Evolutionary conservation across 2,329 filamentous ascomycete species (phyloP).

Genomic region (Emmonsia crescens): DNA sequence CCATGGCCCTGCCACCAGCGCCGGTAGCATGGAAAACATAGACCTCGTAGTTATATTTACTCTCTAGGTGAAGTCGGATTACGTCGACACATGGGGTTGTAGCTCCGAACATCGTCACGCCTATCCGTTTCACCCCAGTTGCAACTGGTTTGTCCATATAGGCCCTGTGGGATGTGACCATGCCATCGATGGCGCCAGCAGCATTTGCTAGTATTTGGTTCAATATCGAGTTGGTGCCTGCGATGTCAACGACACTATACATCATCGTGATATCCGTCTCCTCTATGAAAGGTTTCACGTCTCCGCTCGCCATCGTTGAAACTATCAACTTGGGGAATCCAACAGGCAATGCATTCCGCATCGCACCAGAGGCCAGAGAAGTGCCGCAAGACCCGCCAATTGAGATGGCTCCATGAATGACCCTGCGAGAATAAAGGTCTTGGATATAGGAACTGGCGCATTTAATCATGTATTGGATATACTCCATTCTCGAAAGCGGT

Average conservation of each 20-base stretch:
- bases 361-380: slow-evolving; percentile 48
- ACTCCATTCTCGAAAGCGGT: slow-evolving; percentile 41
- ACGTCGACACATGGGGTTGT: slow-evolving; percentile 55
- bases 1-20: slow-evolving; percentile 58
- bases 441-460: slow-evolving; percentile 37
- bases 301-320: slow-evolving; percentile 57
- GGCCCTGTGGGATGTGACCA: slow-evolving; percentile 39
- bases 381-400: slow-evolving; percentile 56
- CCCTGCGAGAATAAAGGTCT: slow-evolving; percentile 25
- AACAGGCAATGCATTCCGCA: slow-evolving; percentile 51
- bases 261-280: slow-evolving; percentile 60
- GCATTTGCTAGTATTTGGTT: slow-evolving; percentile 51
- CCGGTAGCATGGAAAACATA: slow-evolving; percentile 8
- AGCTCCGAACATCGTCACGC: slow-evolving; percentile 64
- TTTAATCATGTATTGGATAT: slow-evolving; percentile 46
- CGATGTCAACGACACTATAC: slow-evolving; percentile 61
- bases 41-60: slow-evolving; percentile 5
- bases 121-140: slow-evolving; percentile 40
- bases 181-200: slow-evolving; percentile 49
- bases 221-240: slow-evolving; percentile 52
- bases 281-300: slow-evolving; percentile 53
- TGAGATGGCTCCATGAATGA: slow-evolving; percentile 47
- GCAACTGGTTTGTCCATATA: slow-evolving; percentile 5
- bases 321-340: slow-evolving; percentile 61
- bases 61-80: slow-evolving; percentile 40